Evolutionary conservation across 352 stramenopile species (phyloP), one percentile per base, ranked within the genome.

Genomic region (Elongisporangium anandrum): DNA sequence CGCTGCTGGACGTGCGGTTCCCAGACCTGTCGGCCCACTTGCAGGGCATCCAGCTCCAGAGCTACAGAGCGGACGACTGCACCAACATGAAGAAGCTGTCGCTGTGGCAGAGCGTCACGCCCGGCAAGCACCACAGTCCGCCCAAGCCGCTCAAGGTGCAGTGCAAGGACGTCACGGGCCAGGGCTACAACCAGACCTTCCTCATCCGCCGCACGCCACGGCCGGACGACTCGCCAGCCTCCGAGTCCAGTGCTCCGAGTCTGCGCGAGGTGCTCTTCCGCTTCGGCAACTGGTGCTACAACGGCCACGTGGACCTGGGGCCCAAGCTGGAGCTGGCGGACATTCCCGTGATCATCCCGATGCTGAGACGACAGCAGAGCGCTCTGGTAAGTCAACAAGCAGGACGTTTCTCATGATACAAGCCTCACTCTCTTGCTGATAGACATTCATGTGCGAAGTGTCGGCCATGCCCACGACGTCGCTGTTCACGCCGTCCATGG

Each of bases 201-300:
- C 73, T 93, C 54, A 94, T 93, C 52, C 81, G 81, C 21, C 84
- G 84, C 39, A 90, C 81, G 3, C 70, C 73, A 4, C 75, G 69
- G 19, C 51, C 68, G 21, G 69, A 75, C 54, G 69, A 67, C 19
- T 41, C 29, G 29, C 29, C 29, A 8, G 66, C 59, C 23, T 65
- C 67, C 26, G 63, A 63, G 29, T 61, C 53, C 39, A 61, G 58
- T 2, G 65, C 55, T 12, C 62, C 65, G 16, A 94, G 73, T 57
- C 77, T 96, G 26, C 83, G 90, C n/a, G 88, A 97, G 54, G 92
- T 97, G 50, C 81, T 98, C 26, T 98, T 98, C 65, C 81, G 93
- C 55, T 98, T 98, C 64, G 95, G 95, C 34, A 96, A 87, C 63
- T 98, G 95, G 95, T 98, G 93, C 75, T 98, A 98, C 82, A 94